phyloP scores from a whole-genome alignment of 78 protist species.

The Blattamonas nauphoetae region DNA sequence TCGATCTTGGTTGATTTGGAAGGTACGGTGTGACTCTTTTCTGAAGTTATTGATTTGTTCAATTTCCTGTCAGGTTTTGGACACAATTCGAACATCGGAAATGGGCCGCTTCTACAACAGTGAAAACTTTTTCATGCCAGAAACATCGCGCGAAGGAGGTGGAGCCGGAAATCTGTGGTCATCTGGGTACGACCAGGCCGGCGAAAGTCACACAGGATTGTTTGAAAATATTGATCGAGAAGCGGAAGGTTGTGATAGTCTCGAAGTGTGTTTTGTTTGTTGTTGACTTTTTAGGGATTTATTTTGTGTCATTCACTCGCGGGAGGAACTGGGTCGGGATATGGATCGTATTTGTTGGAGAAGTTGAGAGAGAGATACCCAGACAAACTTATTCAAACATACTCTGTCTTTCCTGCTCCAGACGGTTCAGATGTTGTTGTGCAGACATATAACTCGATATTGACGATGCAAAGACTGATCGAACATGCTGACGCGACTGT shows the following conservation, averaged over 20 bases:
- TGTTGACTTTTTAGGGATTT: slow-evolving; percentile 65
- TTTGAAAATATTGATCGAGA: slow-evolving; percentile 93
- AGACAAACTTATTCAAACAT: slow-evolving; percentile 92
- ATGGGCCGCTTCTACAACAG: slow-evolving; percentile 70
- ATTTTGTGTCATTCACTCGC: slow-evolving; percentile 84
- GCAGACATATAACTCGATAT: slow-evolving; percentile 91
- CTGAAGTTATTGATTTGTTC: no score
- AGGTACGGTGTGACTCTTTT: slow-evolving; percentile 80
- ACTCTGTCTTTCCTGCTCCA: slow-evolving; percentile 87
- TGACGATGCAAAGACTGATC: slow-evolving; percentile 83
- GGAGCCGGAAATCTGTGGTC: slow-evolving; percentile 99
- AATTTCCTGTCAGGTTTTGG: slow-evolving; percentile 63
- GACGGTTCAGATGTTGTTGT: slow-evolving; percentile 78
- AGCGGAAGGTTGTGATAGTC: slow-evolving; percentile 82
- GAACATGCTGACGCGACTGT: slow-evolving; percentile 80
- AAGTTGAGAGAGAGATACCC: slow-evolving; percentile 82
- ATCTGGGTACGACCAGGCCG: slow-evolving; percentile 48
- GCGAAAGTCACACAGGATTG: slow-evolving; percentile 46
- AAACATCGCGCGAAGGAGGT: slow-evolving; percentile 53
- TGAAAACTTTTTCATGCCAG: slow-evolving; percentile 70
- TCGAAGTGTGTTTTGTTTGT: no score
- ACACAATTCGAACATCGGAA: slow-evolving; percentile 32
- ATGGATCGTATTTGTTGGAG: slow-evolving; percentile 88
- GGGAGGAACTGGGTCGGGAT: slow-evolving; percentile 98
- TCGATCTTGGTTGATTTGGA: slow-evolving; percentile 94